Evolutionary conservation across 2,329 filamentous ascomycete genomes (phyloP).

Genomic region (Fusarium nanum): DNA sequence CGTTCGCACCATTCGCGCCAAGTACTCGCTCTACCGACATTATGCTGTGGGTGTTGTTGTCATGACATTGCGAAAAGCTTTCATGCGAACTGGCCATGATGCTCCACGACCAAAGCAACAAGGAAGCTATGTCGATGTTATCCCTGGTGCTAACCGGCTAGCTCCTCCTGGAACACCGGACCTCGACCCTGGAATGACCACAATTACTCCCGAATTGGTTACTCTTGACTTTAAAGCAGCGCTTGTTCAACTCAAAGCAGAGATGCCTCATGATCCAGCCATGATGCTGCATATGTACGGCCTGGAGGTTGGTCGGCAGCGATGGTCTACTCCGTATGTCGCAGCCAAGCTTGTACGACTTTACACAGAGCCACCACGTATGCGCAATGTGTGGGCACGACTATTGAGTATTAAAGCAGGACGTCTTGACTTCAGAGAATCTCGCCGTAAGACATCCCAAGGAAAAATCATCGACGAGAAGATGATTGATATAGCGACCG

Average conservation of each 20-base stretch:
- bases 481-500: slow-evolving; percentile 84
- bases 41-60: slow-evolving; percentile 88
- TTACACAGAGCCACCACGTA: slow-evolving; percentile 86
- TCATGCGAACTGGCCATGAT: slow-evolving; percentile 65
- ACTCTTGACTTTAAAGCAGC: slow-evolving; percentile 85
- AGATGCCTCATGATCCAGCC: slow-evolving; percentile 88
- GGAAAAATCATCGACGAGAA: slow-evolving; percentile 76
- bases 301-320: slow-evolving; percentile 83
- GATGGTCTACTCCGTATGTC: slow-evolving; percentile 87
- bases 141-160: slow-evolving; percentile 49
- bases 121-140: slow-evolving; percentile 37
- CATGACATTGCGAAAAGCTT: slow-evolving; percentile 78
- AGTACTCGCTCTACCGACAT: slow-evolving; percentile 94
- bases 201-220: slow-evolving; percentile 71
- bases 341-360: slow-evolving; percentile 82
- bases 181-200: slow-evolving; percentile 51
- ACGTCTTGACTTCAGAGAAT: slow-evolving; percentile 83
- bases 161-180: slow-evolving; percentile 53
- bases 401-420: slow-evolving; percentile 85
- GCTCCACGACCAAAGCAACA: slow-evolving; percentile 50
- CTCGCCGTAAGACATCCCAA: slow-evolving; percentile 72
- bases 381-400: slow-evolving; percentile 86
- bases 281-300: slow-evolving; percentile 91
- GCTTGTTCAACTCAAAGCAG: slow-evolving; percentile 87
- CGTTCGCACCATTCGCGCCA: slow-evolving; percentile 80